Percentiles rank a stretch among this genome's conserved stretches.
Conservation (phyloP, 164 flowering plant genomes). For the Liriodendron chinense region DNA sequence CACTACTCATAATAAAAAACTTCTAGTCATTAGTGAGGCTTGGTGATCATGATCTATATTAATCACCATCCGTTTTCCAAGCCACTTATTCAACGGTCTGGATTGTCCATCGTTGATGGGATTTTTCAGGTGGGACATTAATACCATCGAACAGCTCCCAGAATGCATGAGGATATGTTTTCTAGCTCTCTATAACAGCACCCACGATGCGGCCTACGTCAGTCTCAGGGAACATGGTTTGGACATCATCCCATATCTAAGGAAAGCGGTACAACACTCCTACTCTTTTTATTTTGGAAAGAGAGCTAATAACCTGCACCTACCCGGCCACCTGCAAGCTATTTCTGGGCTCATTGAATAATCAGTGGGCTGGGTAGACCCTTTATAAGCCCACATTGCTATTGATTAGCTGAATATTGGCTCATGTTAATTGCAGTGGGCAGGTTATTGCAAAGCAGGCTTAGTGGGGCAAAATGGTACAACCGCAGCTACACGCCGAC, state of each 20-base stretch:
- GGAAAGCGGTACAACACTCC: conserved; percentile 19
- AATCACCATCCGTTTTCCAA: not conserved
- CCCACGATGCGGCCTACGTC: conserved; percentile 28
- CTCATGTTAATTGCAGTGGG: conserved; percentile 34
- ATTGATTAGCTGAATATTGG: too few species aligned
- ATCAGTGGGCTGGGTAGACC: too few species aligned
- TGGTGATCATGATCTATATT: too few species aligned
- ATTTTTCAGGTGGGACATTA: conserved; percentile 34
- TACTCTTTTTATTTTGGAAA: too few species aligned
- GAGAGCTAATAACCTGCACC: too few species aligned
- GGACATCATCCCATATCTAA: conserved; percentile 14
- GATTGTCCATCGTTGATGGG: too few species aligned
- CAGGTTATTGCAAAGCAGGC: conserved; percentile 36
- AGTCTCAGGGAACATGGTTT: not conserved
- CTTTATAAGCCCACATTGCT: too few species aligned
- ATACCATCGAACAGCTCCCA: conserved; percentile 32
- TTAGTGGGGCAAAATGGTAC: conserved; percentile 51
- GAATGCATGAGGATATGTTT: conserved; percentile 41
- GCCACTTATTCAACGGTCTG: too few species aligned
- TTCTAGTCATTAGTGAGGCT: too few species aligned
- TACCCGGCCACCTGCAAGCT: too few species aligned
- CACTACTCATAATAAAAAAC: too few species aligned
- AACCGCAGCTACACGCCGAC: conserved; percentile 35
- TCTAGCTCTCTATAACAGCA: conserved; percentile 37
- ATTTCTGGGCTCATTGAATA: too few species aligned